These are phyloP conservation scores for Hansenula anomala DNA, from an alignment of 1,139 yeast species.

Conservation along the genomic window DNA sequence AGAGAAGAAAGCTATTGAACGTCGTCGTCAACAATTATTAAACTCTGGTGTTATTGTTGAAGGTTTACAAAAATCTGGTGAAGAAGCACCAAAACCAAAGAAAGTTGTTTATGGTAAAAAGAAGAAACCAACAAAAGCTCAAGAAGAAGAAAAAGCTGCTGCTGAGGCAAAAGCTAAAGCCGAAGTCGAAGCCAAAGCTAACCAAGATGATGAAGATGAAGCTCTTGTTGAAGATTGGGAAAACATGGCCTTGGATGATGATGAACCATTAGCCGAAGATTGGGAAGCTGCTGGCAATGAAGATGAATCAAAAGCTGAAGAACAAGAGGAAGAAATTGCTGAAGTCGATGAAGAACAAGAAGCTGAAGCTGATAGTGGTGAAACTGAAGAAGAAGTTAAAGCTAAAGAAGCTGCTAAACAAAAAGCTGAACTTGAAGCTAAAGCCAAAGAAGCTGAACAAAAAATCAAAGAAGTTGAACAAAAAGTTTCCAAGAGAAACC, in stretches of 20 bases:
- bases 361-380: slow-evolving; percentile 22
- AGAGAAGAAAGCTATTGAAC: slow-evolving; percentile 80
- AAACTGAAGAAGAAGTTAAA: slow-evolving; percentile 7
- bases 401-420: slow-evolving; percentile 26
- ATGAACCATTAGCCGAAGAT: slow-evolving; percentile 54
- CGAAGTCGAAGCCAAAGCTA: slow-evolving; percentile 20
- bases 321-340: slow-evolving; percentile 23
- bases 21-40: slow-evolving; percentile 83
- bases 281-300: slow-evolving; percentile 42
- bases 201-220: slow-evolving; percentile 20
- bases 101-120: slow-evolving; percentile 74
- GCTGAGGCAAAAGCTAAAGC: slow-evolving; percentile 21
- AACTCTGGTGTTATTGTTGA: slow-evolving; percentile 73
- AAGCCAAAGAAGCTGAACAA: slow-evolving; percentile 20
- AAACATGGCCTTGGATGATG: slow-evolving; percentile 23
- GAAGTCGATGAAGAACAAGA: slow-evolving; percentile 21
- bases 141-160: slow-evolving; percentile 23
- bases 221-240: slow-evolving; percentile 25
- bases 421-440: slow-evolving; percentile 16
- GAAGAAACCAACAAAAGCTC: slow-evolving; percentile 42
- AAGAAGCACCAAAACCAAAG: slow-evolving; percentile 50
- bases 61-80: slow-evolving; percentile 48
- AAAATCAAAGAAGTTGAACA: slow-evolving; percentile 22
- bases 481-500: slow-evolving; percentile 22
- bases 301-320: slow-evolving; percentile 16